phyloP scores from a whole-genome alignment of 805 yeast genomes.

The Metschnikowia arizonensis region DNA sequence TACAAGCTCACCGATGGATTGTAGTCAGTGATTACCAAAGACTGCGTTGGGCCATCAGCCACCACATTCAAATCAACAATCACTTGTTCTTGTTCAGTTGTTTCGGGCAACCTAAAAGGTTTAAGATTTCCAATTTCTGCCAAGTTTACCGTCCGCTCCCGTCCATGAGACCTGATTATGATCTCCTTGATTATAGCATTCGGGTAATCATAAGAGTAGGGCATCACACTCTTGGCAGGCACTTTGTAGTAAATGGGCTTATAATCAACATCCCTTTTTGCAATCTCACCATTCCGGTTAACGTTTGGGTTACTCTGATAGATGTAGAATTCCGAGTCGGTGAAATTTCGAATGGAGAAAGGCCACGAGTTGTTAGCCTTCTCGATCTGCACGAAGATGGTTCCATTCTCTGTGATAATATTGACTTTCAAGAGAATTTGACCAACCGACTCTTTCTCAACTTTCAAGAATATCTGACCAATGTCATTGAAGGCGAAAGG shows the following conservation, averaged over 20 bases:
- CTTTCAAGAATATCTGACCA: slow-evolving; percentile 75
- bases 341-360: slow-evolving; percentile 82
- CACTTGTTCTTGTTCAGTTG: slow-evolving; percentile 33
- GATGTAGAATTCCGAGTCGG: slow-evolving; percentile 78
- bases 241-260: slow-evolving; percentile 76
- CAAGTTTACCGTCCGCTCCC: slow-evolving; percentile 74
- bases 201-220: slow-evolving; percentile 97
- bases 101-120: slow-evolving; percentile 73
- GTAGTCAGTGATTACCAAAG: slow-evolving; percentile 77
- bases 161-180: slow-evolving; percentile 63
- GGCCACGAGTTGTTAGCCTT: slow-evolving; percentile 88
- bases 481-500: slow-evolving; percentile 82
- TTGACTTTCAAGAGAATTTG: slow-evolving; percentile 71
- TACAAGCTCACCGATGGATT: slow-evolving; percentile 76
- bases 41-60: slow-evolving; percentile 94
- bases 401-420: slow-evolving; percentile 72
- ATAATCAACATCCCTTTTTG: slow-evolving; percentile 50
- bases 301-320: slow-evolving; percentile 78
- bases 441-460: slow-evolving; percentile 57
- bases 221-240: slow-evolving; percentile 93
- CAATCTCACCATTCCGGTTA: slow-evolving; percentile 59
- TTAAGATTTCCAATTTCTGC: slow-evolving; percentile 90
- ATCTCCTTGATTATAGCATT: slow-evolving; percentile 83
- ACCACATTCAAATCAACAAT: slow-evolving; percentile 86
- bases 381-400: slow-evolving; percentile 70